Base-by-base conservation (phyloP, 2,329 filamentous ascomycete genomes). In the Colletotrichum abscissum region DNA sequence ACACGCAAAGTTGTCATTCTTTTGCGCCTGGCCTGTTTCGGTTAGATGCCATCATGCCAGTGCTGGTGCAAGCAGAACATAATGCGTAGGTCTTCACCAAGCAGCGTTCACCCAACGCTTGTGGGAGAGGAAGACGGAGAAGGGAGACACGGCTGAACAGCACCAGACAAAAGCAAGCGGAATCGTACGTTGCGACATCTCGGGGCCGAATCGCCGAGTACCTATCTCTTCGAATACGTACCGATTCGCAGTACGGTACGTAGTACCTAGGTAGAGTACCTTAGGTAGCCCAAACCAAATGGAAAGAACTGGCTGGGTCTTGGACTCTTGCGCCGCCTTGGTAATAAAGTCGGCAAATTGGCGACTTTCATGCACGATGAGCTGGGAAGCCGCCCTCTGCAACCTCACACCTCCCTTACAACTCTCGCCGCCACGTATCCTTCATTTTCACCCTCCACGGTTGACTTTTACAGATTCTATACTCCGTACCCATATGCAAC, bases 331-430 rank as follows among this genome's bases (percentile, higher is more conserved):
- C 42, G 42, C 19, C 19, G 42, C 24, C 54, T 57, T 66, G 22
- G 54, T 30, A 59, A 30, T 30, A 63, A 49, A 46, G 58, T 55
- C 66, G 49, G 42, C 55, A 68, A 68, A 56, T 63, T 63, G 58
- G 24, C 66, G 14, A 16, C 19, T 68, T 62, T 55, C 6, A 68
- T 68, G 66, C 66, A 42, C 19, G 38, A 67, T 60, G 56, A 46
- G 42, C 22, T 26, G 56, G 28, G 42, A 59, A 49, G 38, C 22
- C 63, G 14, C 62, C n/a, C 42, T 54, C 57, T 42, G 30, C 46
- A n/a, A 33, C 46, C 26, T 56, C 30, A 38, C 52, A 30, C 33
- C 52, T 65, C 63, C 63, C 52, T 57, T 65, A 19, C 33, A 3
- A 12, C n/a, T n/a, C 9, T 24, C 59, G 35, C 58, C 8, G 35